Evolutionary conservation across 2,329 filamentous ascomycete genomes (phyloP), one percentile per base, ranked within the genome.

Genomic region (Microthyrium microscopicum): DNA sequence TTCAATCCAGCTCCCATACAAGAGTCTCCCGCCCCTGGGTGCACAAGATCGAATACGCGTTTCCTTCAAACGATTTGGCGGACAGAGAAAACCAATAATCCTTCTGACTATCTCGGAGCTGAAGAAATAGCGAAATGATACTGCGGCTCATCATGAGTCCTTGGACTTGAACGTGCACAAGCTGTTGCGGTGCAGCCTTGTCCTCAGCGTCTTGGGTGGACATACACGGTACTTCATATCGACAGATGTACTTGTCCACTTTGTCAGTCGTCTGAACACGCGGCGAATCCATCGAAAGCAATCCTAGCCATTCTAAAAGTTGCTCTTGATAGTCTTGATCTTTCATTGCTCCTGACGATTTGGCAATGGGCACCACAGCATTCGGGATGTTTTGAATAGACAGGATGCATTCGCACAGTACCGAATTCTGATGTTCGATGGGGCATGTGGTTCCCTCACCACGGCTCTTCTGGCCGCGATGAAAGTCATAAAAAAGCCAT

Each of bases 401-500:
- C 9, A 13, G 22, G 9, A 13, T 25, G 9, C 9, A 9, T 25
- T 25, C 9, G 9, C 9, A 9, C 9, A 9, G 12, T 13, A 9
- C 12, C 22, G 22, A 13, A 13, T 9, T 9, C 9, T 25, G 12
- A 9, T 25, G 9, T 25, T 9, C 9, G 9, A 25, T 9, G 9
- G 22, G 22, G 9, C 22, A 9, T 25, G 12, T 9, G 22, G 9
- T 25, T 25, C 12, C 9, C 9, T 25, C 22, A 25, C 9, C 12
- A 25, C 9, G 9, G 12, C 22, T 25, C 22, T 25, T 25, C 22
- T n/a, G n/a, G n/a, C n/a, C n/a, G n/a, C n/a, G n/a, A n/a, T n/a
- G n/a, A n/a, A n/a, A n/a, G 22, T 9, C 77, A 46, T 66, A 76
- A 45, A 89, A 85, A 1, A 95, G 57, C 84, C 87, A 94, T 1